Conservation (phyloP, 2,329 filamentous ascomycete genomes). For the Xylariales sp. region DNA sequence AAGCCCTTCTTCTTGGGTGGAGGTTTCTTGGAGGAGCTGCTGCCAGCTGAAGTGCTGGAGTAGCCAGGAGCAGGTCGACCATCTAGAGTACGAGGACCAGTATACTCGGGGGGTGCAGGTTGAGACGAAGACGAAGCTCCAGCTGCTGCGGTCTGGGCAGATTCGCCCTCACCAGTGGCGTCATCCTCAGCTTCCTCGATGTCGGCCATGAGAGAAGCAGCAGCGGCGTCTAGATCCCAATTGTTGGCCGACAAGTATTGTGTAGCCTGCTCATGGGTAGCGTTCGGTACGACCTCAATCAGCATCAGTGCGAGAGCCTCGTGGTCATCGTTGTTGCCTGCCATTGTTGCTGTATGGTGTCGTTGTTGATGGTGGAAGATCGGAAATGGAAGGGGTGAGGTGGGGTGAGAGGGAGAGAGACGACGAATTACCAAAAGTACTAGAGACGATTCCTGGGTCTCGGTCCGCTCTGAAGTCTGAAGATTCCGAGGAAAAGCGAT, state of each 20-base stretch:
- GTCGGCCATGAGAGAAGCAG: constrained; percentile 57
- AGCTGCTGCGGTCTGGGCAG: constrained; percentile 28
- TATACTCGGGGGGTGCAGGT: constrained; percentile 38
- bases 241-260: constrained; percentile 60
- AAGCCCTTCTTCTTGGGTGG: constrained; percentile 55
- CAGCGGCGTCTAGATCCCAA: constrained; percentile 63
- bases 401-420: no score
- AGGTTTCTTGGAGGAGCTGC: constrained; percentile 34
- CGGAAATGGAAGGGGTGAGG: not conserved
- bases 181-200: constrained; percentile 45
- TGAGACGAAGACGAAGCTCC: constrained; percentile 15
- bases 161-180: constrained; percentile 37
- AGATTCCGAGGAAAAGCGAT: no score
- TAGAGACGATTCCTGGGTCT: no score
- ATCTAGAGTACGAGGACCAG: constrained; percentile 58
- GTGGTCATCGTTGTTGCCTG: constrained; percentile 30
- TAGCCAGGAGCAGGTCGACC: constrained; percentile 49
- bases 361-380: not conserved
- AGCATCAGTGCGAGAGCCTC: constrained; percentile 48
- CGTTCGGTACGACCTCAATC: constrained; percentile 47
- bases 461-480: no score
- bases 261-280: constrained; percentile 53
- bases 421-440: no score
- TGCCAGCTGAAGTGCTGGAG: constrained; percentile 29
- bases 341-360: constrained; percentile 23